These are phyloP conservation scores for Yamadazyma sp. DNA, from an alignment of 1,139 yeast genomes.

Conservation along the genomic window DNA sequence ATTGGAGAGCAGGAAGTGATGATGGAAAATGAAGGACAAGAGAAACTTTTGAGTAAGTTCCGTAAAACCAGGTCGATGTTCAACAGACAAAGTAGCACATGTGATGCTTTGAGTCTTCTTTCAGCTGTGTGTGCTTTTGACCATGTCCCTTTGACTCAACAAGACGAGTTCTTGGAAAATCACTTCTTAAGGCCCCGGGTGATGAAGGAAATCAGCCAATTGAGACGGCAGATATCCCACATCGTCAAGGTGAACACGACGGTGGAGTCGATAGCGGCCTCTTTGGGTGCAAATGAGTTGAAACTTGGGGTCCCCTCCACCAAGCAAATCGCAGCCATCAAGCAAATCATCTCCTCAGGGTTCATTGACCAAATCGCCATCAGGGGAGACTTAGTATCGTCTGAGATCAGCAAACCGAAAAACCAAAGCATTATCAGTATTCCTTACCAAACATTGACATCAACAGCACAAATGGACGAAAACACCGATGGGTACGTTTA, in stretches of 20 bases:
- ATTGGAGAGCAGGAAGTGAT: conserved; percentile 61
- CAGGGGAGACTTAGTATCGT: conserved; percentile 75
- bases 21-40: conserved; percentile 29
- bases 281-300: conserved; percentile 37
- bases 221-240: conserved; percentile 74
- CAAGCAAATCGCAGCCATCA: conserved; percentile 71
- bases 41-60: conserved; percentile 47
- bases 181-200: conserved; percentile 68
- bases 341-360: conserved; percentile 92
- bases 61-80: conserved; percentile 60
- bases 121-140: conserved; percentile 91
- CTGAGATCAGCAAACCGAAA: conserved; percentile 60
- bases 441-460: conserved; percentile 74
- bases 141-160: conserved; percentile 56
- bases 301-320: conserved; percentile 69
- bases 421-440: conserved; percentile 59
- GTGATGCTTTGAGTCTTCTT: conserved; percentile 74
- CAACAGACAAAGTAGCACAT: conserved; percentile 62
- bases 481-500: conserved; percentile 55
- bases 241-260: conserved; percentile 68
- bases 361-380: conserved; percentile 89
- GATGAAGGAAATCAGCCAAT: conserved; percentile 82
- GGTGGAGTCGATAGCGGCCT: conserved; percentile 57
- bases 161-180: conserved; percentile 47
- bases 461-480: conserved; percentile 40